These are phyloP conservation scores for Leccinum subgranulosum DNA, from an alignment of 768 basidiomycete species.

Conservation along the genomic window DNA sequence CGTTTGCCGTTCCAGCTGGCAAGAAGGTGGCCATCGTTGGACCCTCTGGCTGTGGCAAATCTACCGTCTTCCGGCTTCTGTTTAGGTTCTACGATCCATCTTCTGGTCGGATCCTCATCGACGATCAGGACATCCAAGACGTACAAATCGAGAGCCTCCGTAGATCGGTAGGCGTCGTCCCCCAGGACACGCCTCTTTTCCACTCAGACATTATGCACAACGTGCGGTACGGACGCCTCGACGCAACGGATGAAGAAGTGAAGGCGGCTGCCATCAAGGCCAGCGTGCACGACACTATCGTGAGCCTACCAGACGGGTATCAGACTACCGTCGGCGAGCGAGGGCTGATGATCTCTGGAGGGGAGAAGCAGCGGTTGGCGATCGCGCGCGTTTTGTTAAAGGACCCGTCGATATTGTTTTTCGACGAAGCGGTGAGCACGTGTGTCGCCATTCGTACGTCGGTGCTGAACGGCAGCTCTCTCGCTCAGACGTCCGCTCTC, in stretches of 20 bases:
- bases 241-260: conserved; percentile 89
- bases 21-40: conserved; percentile 98
- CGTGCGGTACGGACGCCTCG: conserved; percentile 85
- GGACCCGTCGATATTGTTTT: conserved; percentile 94
- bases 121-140: conserved; percentile 80
- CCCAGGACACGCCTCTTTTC: conserved; percentile 97
- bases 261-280: conserved; percentile 80
- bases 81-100: conserved; percentile 92
- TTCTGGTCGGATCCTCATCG: conserved; percentile 77
- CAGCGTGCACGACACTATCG: conserved; percentile 79
- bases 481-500: conserved; percentile 81
- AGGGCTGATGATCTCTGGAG: conserved; percentile 97
- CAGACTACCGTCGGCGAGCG: conserved; percentile 91
- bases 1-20: conserved; percentile 91
- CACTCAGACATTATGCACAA: conserved; percentile 96
- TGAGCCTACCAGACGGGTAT: conserved; percentile 82
- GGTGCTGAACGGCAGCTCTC: background rate
- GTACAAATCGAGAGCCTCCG: conserved; percentile 74
- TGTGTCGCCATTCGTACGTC: background rate
- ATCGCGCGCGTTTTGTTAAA: conserved; percentile 91
- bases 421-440: conserved; percentile 88
- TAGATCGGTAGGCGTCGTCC: conserved; percentile 83
- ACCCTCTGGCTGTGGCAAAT: conserved; percentile 96
- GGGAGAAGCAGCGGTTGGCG: conserved; percentile 96
- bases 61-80: conserved; percentile 90